A percentile compares a stretch with the other conserved stretches of the same genome.
Evolutionary conservation across 345 rosid species (phyloP).

Genomic region (Eucalyptus curtisii): DNA sequence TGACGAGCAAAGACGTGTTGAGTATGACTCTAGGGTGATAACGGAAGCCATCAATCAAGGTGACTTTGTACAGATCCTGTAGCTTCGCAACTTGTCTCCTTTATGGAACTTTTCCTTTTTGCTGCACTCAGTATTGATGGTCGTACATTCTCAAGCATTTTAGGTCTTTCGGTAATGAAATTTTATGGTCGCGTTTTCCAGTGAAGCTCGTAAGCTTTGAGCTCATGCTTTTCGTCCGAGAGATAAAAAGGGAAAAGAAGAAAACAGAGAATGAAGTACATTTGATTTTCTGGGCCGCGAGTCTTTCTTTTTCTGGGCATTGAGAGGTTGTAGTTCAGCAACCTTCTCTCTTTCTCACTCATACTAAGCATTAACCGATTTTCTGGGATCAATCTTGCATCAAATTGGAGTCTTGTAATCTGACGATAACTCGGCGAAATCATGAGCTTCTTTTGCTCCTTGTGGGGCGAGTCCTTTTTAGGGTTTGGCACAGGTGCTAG

Average conservation of each 20-base stretch:
- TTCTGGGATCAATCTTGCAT: not conserved
- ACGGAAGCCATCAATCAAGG: slow-evolving; percentile 17
- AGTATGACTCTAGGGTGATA: accelerated
- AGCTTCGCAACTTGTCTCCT: not conserved
- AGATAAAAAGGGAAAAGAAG: not conserved
- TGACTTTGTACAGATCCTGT: not conserved
- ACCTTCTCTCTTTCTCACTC: not conserved
- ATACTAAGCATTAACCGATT: not conserved
- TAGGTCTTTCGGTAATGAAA: not conserved
- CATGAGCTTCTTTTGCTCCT: not conserved
- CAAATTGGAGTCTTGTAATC: not conserved
- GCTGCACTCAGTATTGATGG: not conserved
- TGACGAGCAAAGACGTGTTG: accelerated
- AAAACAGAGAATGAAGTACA: not conserved
- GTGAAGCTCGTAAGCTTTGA: not conserved
- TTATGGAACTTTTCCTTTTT: not conserved
- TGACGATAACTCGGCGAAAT: not conserved
- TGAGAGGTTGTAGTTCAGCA: not conserved
- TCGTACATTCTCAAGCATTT: not conserved
- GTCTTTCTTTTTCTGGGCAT: not conserved
- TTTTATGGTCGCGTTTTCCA: not conserved
- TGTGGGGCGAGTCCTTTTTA: not conserved
- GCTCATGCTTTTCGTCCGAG: not conserved
- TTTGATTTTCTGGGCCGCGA: not conserved
- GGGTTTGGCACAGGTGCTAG: not conserved